Base-by-base conservation (phyloP, 768 basidiomycete species). In the Suillus hirtellus region DNA sequence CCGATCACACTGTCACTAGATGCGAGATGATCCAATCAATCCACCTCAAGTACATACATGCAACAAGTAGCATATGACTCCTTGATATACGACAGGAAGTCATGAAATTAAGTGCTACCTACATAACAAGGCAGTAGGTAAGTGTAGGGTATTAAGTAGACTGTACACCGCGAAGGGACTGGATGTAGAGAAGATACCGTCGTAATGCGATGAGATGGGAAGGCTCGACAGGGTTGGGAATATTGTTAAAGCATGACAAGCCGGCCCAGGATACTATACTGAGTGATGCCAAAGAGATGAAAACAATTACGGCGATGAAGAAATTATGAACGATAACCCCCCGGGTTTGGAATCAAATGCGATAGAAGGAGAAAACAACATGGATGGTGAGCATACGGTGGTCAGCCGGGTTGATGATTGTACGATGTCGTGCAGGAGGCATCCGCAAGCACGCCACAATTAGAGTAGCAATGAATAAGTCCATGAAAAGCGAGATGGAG, bases 71-170 rank as follows among this genome's bases (percentile, higher is more conserved):
- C 37, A 59, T 69, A 65, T 21, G 63, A 69, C 60, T 55, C 60
- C 65, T 62, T 67, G 63, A 58, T 73, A 70, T 65, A 64, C 34
- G 59, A 70, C 70, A 75, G 54, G 44, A 63, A 52, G 40, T 50
- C 60, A 66, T 69, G 50, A 24, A 77, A 74, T 76, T 73, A 63
- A 65, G 62, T 62, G 67, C 68, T 67, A 71, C 68, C 75, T 69
- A 66, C 68, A 72, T 71, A 44, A 67, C 64, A 63, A 72, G 64
- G 69, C 71, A 69, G 67, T 75, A 71, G 73, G 75, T 74, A 73
- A 72, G 67, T 67, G 68, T 70, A 67, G 67, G 70, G 71, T 71
- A 66, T 66, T 74, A 75, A 63, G 68, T 77, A 77, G 67, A 73
- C 72, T 65, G 71, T 77, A 76, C 74, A 75, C 69, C 68, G 65